These are phyloP conservation scores for Fragilariopsis cylindrus DNA, from an alignment of 108 stramenopile species.

Conservation along the genomic window DNA sequence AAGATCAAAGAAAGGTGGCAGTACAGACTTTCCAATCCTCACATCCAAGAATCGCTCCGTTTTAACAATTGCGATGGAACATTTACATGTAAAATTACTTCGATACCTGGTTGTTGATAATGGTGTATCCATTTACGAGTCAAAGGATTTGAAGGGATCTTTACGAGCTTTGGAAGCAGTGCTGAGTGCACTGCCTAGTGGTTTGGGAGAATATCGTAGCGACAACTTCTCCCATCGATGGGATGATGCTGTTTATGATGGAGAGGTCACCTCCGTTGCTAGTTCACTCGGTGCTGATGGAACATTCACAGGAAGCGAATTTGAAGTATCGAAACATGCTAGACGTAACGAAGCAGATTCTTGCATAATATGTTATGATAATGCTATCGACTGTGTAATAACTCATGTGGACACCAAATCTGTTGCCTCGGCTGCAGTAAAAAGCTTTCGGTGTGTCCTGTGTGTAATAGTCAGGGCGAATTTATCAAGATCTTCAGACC, in stretches of 20 bases:
- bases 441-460: slow-evolving; percentile 56
- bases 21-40: slow-evolving; percentile 44
- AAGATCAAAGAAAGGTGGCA: slow-evolving; percentile 32
- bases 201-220: slow-evolving; percentile 1
- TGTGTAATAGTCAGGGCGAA: slow-evolving; percentile 55
- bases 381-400: slow-evolving; percentile 68
- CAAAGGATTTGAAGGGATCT: slow-evolving; percentile 49
- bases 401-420: slow-evolving; percentile 82
- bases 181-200: slow-evolving; percentile 34
- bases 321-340: slow-evolving; percentile 18
- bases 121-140: slow-evolving; percentile 61
- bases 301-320: slow-evolving; percentile 26
- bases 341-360: slow-evolving; percentile 18
- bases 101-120: slow-evolving; percentile 75
- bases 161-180: slow-evolving; percentile 67
- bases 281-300: slow-evolving; percentile 40
- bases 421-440: slow-evolving; percentile 65
- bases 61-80: slow-evolving; percentile 71
- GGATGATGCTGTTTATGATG: slow-evolving; percentile 41
- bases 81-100: slow-evolving; percentile 59
- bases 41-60: slow-evolving; percentile 79
- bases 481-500: slow-evolving; percentile 76
- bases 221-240: slow-evolving; percentile 30
- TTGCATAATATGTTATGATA: slow-evolving; percentile 73
- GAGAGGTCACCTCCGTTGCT: slow-evolving; percentile 26